Evolutionary conservation across 257 asterid genomes (phyloP).

Genomic region (Cinchona pubescens): DNA sequence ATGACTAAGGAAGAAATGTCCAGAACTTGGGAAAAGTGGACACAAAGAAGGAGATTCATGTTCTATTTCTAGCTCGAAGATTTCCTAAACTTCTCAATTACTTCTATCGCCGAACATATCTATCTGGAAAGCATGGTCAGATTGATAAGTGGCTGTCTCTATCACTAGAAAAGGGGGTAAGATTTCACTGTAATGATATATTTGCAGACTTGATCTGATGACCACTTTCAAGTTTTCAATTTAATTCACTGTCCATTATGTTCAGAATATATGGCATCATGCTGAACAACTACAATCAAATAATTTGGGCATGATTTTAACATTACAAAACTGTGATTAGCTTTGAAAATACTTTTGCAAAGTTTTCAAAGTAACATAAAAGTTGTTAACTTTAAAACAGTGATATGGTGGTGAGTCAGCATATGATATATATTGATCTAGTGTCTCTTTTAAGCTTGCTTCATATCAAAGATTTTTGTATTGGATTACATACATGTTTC

Average conservation of each 20-base stretch:
- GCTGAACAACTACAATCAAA: background rate
- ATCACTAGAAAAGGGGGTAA: constrained; percentile 64
- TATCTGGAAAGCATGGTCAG: constrained; percentile 78
- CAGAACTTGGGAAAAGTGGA: constrained; percentile 71
- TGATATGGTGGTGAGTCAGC: too few species aligned
- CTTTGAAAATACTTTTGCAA: background rate
- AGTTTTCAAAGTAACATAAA: background rate
- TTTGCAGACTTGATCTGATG: background rate
- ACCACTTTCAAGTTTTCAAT: background rate
- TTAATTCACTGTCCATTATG: background rate
- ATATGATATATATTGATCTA: background rate
- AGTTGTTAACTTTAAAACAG: too few species aligned
- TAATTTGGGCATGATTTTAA: background rate
- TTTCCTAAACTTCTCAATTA: constrained; percentile 60
- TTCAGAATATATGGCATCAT: background rate
- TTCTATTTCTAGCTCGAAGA: constrained; percentile 65
- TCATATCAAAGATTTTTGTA: background rate
- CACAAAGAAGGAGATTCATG: constrained; percentile 43
- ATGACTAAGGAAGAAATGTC: constrained; percentile 76
- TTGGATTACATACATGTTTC: background rate
- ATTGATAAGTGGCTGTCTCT: constrained; percentile 65
- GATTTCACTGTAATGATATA: background rate
- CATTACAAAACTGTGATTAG: too few species aligned
- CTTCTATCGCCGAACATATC: constrained; percentile 58
- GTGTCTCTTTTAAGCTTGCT: background rate